A percentile compares a stretch with the other conserved stretches of the same genome.
Conservation (phyloP, 176 grass and related monocot genomes). For the Avena insularis region DNA sequence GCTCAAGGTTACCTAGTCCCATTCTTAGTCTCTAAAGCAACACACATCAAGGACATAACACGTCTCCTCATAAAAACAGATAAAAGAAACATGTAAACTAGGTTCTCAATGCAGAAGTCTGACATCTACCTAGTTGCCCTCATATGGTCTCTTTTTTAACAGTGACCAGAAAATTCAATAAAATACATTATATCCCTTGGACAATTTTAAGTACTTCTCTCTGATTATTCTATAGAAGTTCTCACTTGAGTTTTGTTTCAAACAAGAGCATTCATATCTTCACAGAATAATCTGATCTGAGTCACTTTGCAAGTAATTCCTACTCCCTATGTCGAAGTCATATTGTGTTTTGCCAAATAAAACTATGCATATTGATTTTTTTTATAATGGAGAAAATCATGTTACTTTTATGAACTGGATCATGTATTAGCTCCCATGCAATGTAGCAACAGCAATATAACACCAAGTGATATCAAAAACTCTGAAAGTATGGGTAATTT, state of each 20-base stretch:
- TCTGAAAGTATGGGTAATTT: neutral
- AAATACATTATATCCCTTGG: neutral
- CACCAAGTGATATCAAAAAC: neutral
- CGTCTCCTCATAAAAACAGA: neutral
- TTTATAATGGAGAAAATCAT: neutral
- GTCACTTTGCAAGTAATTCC: neutral
- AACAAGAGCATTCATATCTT: neutral
- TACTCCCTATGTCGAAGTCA: neutral
- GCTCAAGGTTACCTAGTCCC: conserved; percentile 79
- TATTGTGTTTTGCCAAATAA: conserved; percentile 11
- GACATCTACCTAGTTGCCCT: neutral
- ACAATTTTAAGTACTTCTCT: conserved; percentile 3
- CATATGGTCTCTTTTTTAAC: neutral
- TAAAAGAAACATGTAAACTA: neutral
- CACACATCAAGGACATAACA: conserved; percentile 50
- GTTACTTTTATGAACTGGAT: conserved; percentile 1
- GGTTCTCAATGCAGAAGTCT: conserved; percentile 4
- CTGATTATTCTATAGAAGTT: neutral
- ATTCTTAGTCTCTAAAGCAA: conserved; percentile 77
- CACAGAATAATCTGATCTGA: neutral
- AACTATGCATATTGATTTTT: neutral
- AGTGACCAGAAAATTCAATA: neutral
- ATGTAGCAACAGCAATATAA: neutral
- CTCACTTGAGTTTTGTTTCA: conserved; percentile 2
- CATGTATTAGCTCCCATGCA: neutral